Base-by-base conservation (phyloP, 495 filamentous ascomycete genomes). In the Amphirosellinia nigrospora region DNA sequence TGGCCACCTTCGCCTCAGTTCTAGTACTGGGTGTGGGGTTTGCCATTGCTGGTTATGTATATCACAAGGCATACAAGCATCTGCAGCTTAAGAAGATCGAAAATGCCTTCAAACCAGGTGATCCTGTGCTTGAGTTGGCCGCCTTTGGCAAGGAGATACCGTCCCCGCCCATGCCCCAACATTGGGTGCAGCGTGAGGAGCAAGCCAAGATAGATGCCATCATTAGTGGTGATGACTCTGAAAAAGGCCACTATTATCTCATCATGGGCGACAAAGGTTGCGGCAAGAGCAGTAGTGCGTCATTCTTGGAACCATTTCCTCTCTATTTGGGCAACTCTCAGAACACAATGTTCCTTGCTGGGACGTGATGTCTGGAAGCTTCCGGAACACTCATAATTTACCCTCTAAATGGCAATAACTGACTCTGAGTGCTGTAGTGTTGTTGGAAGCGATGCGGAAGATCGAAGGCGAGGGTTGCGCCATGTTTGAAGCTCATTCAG, bases 241-340 rank as follows among this genome's bases (percentile, higher is more conserved):
- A 85, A 9, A 78, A 79, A 1, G 96, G 96, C 11, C 93, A 94
- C 74, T 99, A 99, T 76, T 93, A 94, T 81, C 82, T 99, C 0
- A 83, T 99, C n/a, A 89, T 98, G 60, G 96, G 96, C 23, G 96
- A 99, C 75, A 97, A 98, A 81, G 96, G 96, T 19, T 96, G 93
- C 1, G 96, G 96, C 2, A 99, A 99, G 81, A 94, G 92, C 19
- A 94, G 92, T 50, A 98, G n/a, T n/a, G n/a, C n/a, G n/a, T n/a
- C n/a, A n/a, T n/a, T n/a, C n/a, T n/a, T n/a, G n/a, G n/a, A n/a
- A n/a, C n/a, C n/a, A n/a, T n/a, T n/a, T n/a, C n/a, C n/a, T n/a
- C n/a, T n/a, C n/a, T n/a, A n/a, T n/a, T n/a, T n/a, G n/a, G n/a
- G n/a, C n/a, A n/a, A n/a, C n/a, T n/a, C n/a, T n/a, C n/a, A n/a